These are phyloP conservation scores for Excoecaria cochinchinensis DNA, from an alignment of 345 rosid species.

Conservation along the genomic window DNA sequence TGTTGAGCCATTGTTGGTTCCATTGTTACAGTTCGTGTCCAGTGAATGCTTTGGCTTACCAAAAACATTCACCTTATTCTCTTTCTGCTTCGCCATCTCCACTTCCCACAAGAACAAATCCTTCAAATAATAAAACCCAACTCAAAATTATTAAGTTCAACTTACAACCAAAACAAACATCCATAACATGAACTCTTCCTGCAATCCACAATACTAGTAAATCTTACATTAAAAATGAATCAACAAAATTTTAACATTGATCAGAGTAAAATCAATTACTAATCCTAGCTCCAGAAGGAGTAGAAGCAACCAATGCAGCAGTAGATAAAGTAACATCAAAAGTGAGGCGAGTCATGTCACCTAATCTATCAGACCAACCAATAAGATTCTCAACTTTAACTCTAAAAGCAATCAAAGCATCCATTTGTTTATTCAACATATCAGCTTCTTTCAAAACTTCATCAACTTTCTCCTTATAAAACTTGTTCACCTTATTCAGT, in stretches of 20 bases:
- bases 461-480: constrained; percentile 46
- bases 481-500: constrained; percentile 59
- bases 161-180: too few species aligned
- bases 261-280: constrained; percentile 23
- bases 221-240: neutral
- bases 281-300: constrained; percentile 51
- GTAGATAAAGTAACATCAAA: constrained; percentile 51
- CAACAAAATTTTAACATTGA: too few species aligned
- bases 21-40: constrained; percentile 65
- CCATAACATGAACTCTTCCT: constrained; percentile 50
- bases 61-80: constrained; percentile 67
- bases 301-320: constrained; percentile 46
- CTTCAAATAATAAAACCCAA: too few species aligned
- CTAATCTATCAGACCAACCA: constrained; percentile 40
- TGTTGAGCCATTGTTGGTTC: constrained; percentile 22
- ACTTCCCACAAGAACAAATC: too few species aligned
- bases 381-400: constrained; percentile 67
- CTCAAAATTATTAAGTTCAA: too few species aligned
- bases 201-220: constrained; percentile 6
- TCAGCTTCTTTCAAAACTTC: constrained; percentile 60
- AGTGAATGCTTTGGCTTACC: constrained; percentile 94
- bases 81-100: constrained; percentile 36
- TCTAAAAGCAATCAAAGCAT: constrained; percentile 71
- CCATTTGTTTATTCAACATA: constrained; percentile 59
- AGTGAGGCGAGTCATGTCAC: constrained; percentile 63